phyloP scores from a whole-genome alignment of 2,329 filamentous ascomycete species.

The Botrytis elliptica region DNA sequence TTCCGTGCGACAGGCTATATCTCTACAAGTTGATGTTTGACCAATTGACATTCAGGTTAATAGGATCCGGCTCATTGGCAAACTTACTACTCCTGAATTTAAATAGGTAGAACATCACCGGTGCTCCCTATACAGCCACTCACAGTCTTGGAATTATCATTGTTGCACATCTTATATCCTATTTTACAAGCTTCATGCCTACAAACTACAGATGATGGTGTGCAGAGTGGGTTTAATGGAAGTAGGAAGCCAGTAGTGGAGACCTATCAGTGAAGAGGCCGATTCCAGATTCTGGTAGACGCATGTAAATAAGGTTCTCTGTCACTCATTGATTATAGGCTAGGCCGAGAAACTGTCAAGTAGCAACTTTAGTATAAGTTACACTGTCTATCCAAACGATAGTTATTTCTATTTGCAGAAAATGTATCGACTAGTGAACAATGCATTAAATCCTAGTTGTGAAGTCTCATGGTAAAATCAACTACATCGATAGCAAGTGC shows the following conservation, averaged over 20 bases:
- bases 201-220: not conserved
- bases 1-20: not conserved
- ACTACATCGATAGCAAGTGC: not conserved
- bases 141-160: not conserved
- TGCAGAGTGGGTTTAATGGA: not conserved
- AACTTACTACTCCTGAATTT: not conserved
- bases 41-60: too few species aligned
- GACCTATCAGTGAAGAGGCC: not conserved
- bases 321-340: not conserved
- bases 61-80: not conserved
- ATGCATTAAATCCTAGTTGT: not conserved
- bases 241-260: not conserved
- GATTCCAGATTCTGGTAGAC: not conserved
- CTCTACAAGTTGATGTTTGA: not conserved
- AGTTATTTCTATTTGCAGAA: not conserved
- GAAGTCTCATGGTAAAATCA: not conserved
- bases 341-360: not conserved
- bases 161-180: not conserved
- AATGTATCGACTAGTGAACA: not conserved
- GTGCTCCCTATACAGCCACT: not conserved
- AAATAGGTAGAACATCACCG: accelerated
- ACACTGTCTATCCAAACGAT: accelerated
- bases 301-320: not conserved
- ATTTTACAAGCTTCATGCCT: not conserved
- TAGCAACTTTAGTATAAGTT: not conserved